phyloP scores from a whole-genome alignment of 2,329 filamentous ascomycete genomes.

The Penicillium occitanis region DNA sequence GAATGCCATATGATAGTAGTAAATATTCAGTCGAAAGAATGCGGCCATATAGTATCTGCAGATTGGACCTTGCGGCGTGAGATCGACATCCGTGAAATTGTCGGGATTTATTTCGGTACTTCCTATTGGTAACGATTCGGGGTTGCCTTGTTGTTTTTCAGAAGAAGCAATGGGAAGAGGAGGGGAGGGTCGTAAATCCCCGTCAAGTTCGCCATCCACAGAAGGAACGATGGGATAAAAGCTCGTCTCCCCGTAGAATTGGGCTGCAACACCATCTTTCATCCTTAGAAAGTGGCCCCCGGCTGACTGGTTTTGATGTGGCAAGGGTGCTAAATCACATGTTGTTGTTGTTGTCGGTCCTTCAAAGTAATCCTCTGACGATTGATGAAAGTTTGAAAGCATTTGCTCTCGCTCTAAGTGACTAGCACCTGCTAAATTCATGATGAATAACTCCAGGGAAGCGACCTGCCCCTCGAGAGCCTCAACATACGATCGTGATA shows the following conservation, averaged over 20 bases:
- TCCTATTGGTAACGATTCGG: not conserved
- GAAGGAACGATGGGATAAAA: slow-evolving; percentile 11
- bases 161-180: not conserved
- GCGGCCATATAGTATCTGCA: not conserved
- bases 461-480: not conserved
- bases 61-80: not conserved
- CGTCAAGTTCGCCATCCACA: slow-evolving; percentile 1
- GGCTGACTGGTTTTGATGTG: not conserved
- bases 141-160: not conserved
- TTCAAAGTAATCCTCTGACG: not conserved
- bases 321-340: not conserved
- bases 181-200: slow-evolving; percentile 1
- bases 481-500: not conserved
- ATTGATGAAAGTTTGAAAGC: slow-evolving; percentile 2
- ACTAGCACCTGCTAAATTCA: not conserved
- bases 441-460: slow-evolving; percentile 1
- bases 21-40: slow-evolving; percentile 1
- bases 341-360: not conserved
- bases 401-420: slow-evolving; percentile 4
- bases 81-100: not conserved
- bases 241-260: slow-evolving; percentile 7
- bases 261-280: slow-evolving; percentile 6
- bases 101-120: not conserved
- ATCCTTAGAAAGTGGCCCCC: slow-evolving; percentile 5
- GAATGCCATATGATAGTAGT: slow-evolving; percentile 9